Evolutionary conservation across 495 filamentous ascomycete genomes (phyloP).

Genomic region (Symbiotaphrina buchneri): DNA sequence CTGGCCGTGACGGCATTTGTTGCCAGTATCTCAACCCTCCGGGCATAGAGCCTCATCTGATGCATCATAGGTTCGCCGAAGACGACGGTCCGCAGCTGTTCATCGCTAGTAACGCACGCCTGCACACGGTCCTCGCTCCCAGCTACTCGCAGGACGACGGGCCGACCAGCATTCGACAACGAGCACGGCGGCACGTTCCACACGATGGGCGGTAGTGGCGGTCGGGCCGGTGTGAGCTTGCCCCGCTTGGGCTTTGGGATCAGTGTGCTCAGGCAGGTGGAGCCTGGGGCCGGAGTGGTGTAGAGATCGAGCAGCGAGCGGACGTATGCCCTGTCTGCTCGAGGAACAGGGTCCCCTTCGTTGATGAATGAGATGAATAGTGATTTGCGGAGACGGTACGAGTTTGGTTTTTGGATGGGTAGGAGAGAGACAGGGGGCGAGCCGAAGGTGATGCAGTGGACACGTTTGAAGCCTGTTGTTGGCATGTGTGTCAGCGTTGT

Average conservation of each 20-base stretch:
- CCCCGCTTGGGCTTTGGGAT: neutral
- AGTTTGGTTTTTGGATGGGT: constrained; percentile 36
- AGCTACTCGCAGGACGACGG: constrained; percentile 33
- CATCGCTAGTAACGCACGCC: constrained; percentile 39
- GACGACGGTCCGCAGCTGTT: constrained; percentile 35
- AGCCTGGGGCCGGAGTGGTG: constrained; percentile 30
- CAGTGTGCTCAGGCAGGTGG: constrained; percentile 4
- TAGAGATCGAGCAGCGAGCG: constrained; percentile 48
- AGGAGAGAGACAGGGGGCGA: constrained; percentile 52
- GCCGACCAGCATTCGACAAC: constrained; percentile 39
- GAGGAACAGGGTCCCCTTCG: constrained; percentile 59
- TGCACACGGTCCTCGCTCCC: constrained; percentile 24
- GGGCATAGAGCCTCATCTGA: constrained; percentile 51
- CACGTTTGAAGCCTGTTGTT: constrained; percentile 32
- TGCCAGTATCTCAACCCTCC: constrained; percentile 41
- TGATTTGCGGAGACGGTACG: constrained; percentile 26
- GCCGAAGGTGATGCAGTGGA: constrained; percentile 70
- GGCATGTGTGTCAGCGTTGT: neutral
- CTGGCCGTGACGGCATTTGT: constrained; percentile 36
- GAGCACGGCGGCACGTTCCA: constrained; percentile 41
- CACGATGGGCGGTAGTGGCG: constrained; percentile 6
- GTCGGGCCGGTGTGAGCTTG: constrained; percentile 1
- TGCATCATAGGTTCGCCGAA: constrained; percentile 68
- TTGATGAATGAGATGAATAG: constrained; percentile 61
- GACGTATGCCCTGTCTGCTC: constrained; percentile 56